Conservation (phyloP, 495 filamentous ascomycete species). For the Daldinia decipiens region DNA sequence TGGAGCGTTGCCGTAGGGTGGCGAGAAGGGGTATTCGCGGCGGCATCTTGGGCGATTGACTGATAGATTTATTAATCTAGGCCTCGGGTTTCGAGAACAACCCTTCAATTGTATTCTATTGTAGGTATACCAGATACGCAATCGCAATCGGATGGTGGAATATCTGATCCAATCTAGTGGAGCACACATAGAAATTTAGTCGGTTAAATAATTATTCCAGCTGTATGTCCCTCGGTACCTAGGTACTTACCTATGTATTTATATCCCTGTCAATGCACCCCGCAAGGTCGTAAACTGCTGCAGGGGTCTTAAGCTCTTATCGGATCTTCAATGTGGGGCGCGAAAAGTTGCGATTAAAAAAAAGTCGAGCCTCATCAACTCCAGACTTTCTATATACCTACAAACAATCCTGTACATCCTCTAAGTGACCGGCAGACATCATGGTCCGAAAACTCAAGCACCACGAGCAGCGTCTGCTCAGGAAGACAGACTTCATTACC, state of each 20-base stretch:
- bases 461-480: constrained; percentile 81
- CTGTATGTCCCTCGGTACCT: constrained; percentile 3
- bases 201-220: constrained; percentile 37
- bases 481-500: constrained; percentile 94
- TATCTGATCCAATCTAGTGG: neutral
- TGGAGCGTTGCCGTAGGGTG: constrained; percentile 40
- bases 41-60: constrained; percentile 44
- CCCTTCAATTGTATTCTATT: constrained; percentile 2
- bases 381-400: constrained; percentile 1
- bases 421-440: constrained; percentile 2
- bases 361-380: constrained; percentile 32
- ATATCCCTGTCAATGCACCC: constrained; percentile 17
- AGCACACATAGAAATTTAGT: constrained; percentile 25
- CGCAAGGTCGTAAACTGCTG: constrained; percentile 3
- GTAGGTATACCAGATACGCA: neutral
- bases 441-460: constrained; percentile 95
- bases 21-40: constrained; percentile 40
- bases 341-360: constrained; percentile 29
- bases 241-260: neutral
- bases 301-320: constrained; percentile 39
- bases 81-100: neutral
- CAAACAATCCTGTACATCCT: constrained; percentile 6
- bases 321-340: constrained; percentile 26
- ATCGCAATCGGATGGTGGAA: constrained; percentile 6
- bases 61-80: constrained; percentile 7